Base-by-base conservation (phyloP, 31 red algal species). In the Odonthalia washingtoniensis region DNA sequence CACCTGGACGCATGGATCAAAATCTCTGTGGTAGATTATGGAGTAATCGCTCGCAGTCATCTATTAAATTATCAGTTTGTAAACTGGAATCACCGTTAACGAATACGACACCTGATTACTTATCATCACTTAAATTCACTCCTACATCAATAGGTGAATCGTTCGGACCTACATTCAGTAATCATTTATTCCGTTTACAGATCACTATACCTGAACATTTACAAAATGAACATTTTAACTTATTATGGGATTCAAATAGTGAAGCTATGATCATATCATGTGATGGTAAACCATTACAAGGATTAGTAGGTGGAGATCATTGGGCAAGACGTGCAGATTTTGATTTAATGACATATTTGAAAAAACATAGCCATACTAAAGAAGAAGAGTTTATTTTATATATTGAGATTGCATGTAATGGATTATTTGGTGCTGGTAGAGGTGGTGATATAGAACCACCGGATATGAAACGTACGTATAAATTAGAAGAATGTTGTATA, bases 341-440 rank as follows among this genome's bases (percentile, higher is more conserved):
- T 77, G 40, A 40, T 5, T 44, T 96, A 17, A 74, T 77, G 36
- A 39, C 75, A 14, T 83, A 82, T 1, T n/a, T n/a, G n/a, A 46
- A 72, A 18, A 33, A 21, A 26, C n/a, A 73, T 82, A 57, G 74
- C 2, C 30, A 78, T 36, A 86, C 62, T n/a, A 49, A 41, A 26
- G 72, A 38, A 38, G 87, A 76, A 36, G 82, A 81, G 24, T 77
- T 30, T 32, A 27, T 83, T 26, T 37, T 96, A 18, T 96, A 87
- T 37, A 78, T 96, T 28, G 94, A 96, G 77, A 91, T 96, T 49
- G 90, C 94, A 16, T 96, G 94, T 78, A 96, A 96, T 64, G 94
- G 94, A 1, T 64, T 96, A 24, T 96, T 96, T 84, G 94, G 94
- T 1, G 91, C 78, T 4, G 94, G 94, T 61, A 78, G 85, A 37